phyloP scores from a whole-genome alignment of 257 asterid species.

The Verbena officinalis region DNA sequence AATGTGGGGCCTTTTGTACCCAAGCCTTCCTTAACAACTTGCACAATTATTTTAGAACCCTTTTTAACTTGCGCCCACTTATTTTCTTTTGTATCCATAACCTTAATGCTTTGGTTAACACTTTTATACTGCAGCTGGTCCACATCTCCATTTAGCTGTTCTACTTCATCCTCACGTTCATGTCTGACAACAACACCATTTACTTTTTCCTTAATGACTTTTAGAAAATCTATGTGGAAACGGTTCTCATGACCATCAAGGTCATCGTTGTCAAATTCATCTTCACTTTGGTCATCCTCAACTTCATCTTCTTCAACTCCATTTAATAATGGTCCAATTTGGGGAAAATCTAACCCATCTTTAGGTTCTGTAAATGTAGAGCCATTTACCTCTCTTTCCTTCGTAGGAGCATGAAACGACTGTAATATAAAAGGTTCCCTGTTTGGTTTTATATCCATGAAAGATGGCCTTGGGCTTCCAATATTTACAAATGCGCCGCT shows the following conservation, averaged over 20 bases:
- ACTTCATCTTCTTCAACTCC: slow-evolving; percentile 63
- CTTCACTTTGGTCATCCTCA: slow-evolving; percentile 69
- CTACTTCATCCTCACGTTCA: slow-evolving; percentile 45
- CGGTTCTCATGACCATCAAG: slow-evolving; percentile 50
- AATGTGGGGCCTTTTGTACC: slow-evolving; percentile 93
- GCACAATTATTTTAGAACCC: slow-evolving; percentile 91
- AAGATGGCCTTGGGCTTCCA: slow-evolving; percentile 81
- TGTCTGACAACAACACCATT: slow-evolving; percentile 59
- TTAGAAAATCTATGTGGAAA: slow-evolving; percentile 46
- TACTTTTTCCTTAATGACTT: slow-evolving; percentile 50
- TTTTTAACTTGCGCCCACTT: slow-evolving; percentile 68
- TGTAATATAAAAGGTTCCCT: slow-evolving; percentile 74
- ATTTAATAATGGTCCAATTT: slow-evolving; percentile 41
- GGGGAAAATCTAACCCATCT: slow-evolving; percentile 45
- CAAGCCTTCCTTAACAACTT: slow-evolving; percentile 95
- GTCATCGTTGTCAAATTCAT: slow-evolving; percentile 59
- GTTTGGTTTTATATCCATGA: slow-evolving; percentile 77
- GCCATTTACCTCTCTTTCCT: slow-evolving; percentile 50
- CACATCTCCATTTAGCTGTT: slow-evolving; percentile 42
- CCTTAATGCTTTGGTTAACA: slow-evolving; percentile 29
- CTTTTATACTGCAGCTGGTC: slow-evolving; percentile 35
- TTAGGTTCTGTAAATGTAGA: slow-evolving; percentile 38
- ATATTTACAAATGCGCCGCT: slow-evolving; percentile 98
- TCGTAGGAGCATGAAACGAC: slow-evolving; percentile 46
- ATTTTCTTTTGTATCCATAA: slow-evolving; percentile 39